Conservation (phyloP, 2,329 filamentous ascomycete genomes). For the Sporothrix phasma region DNA sequence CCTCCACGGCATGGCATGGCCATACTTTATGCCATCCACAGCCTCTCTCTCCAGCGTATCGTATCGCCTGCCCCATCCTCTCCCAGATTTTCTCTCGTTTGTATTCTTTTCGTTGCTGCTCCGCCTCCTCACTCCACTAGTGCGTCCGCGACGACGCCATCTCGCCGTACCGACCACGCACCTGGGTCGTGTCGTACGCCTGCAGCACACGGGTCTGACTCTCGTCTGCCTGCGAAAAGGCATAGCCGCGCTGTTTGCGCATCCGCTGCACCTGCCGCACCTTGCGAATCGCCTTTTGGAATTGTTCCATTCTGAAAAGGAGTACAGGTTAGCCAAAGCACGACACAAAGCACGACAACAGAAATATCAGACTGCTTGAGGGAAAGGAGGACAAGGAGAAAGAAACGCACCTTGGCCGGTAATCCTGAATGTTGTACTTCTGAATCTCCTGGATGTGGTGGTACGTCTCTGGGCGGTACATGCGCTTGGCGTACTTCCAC, state of each 20-base stretch:
- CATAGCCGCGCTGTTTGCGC: slow-evolving; percentile 97
- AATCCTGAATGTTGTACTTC: slow-evolving; percentile 99
- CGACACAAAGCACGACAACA: no score
- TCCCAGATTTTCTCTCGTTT: neutral
- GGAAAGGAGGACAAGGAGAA: neutral
- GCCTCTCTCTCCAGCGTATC: neutral
- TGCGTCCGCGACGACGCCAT: slow-evolving; percentile 48
- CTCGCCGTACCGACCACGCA: slow-evolving; percentile 87
- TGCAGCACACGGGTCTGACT: slow-evolving; percentile 90
- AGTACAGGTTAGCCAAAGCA: neutral
- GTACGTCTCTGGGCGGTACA: slow-evolving; percentile 93
- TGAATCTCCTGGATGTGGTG: slow-evolving; percentile 99
- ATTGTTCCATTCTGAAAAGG: slow-evolving; percentile 80
- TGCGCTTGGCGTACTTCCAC: slow-evolving; percentile 96
- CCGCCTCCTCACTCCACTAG: neutral
- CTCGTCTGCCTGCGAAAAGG: slow-evolving; percentile 95
- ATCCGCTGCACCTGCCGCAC: slow-evolving; percentile 96
- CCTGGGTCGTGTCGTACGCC: slow-evolving; percentile 92
- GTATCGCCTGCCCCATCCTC: neutral
- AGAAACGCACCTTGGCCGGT: slow-evolving; percentile 68
- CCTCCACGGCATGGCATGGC: neutral
- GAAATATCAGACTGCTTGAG: no score
- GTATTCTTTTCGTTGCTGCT: neutral
- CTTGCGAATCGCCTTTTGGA: slow-evolving; percentile 98
- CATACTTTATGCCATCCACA: neutral